These are phyloP conservation scores for Xylaria sp. DNA, from an alignment of 2,329 filamentous ascomycete species.

Conservation along the genomic window DNA sequence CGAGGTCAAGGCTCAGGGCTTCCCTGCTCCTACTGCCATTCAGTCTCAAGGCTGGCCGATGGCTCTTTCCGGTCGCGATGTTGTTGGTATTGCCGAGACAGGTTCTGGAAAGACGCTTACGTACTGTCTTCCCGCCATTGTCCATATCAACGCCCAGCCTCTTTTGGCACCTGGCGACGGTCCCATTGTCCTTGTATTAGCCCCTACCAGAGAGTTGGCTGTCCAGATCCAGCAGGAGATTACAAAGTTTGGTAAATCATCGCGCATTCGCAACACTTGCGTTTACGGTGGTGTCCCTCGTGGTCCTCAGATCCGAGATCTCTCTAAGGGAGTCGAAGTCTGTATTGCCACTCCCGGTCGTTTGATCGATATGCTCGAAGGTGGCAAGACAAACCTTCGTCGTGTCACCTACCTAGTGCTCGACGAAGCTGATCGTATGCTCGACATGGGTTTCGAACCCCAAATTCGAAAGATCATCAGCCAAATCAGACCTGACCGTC, in stretches of 20 bases:
- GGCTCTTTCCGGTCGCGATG: slow-evolving; percentile 96
- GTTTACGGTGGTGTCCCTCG: slow-evolving; percentile 99
- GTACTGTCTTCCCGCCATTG: slow-evolving; percentile 96
- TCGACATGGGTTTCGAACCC: slow-evolving; percentile 99
- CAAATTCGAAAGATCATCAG: slow-evolving; percentile 98
- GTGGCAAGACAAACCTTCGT: slow-evolving; percentile 96
- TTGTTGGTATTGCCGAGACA: slow-evolving; percentile 98
- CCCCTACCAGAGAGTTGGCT: slow-evolving; percentile 95
- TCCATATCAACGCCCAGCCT: slow-evolving; percentile 99
- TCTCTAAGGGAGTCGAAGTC: slow-evolving; percentile 94
- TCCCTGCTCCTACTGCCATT: slow-evolving; percentile 90
- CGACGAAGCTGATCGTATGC: slow-evolving; percentile 98
- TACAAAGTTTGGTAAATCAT: slow-evolving; percentile 97
- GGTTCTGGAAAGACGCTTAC: slow-evolving; percentile 99
- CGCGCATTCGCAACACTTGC: slow-evolving; percentile 96
- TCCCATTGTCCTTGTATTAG: slow-evolving; percentile 93
- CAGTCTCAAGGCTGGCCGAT: slow-evolving; percentile 99
- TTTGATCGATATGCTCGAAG: slow-evolving; percentile 98
- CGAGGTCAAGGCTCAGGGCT: slow-evolving; percentile 98
- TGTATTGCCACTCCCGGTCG: slow-evolving; percentile 98
- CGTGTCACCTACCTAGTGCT: slow-evolving; percentile 98
- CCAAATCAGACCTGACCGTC: slow-evolving; percentile 96
- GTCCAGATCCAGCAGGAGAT: slow-evolving; percentile 99
- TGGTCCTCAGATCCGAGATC: slow-evolving; percentile 94
- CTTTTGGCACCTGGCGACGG: slow-evolving; percentile 94